Conservation (phyloP, 257 asterid species). For the Przewalskia tangutica region DNA sequence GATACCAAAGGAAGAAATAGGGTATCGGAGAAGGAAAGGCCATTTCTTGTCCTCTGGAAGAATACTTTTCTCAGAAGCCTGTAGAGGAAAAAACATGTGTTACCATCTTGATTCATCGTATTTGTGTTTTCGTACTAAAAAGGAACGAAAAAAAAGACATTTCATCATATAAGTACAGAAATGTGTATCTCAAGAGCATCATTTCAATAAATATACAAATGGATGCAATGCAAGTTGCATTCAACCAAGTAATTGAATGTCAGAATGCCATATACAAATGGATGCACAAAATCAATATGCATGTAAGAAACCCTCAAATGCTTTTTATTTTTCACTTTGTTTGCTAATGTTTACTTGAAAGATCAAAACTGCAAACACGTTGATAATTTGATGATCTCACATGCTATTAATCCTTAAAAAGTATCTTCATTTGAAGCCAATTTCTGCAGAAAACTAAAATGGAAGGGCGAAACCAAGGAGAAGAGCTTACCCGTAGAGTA, state of each 20-base stretch:
- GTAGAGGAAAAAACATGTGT: background rate
- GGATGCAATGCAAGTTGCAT: background rate
- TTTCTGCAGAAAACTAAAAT: background rate
- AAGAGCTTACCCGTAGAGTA: slow-evolving; percentile 43
- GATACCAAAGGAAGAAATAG: slow-evolving; percentile 67
- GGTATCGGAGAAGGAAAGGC: slow-evolving; percentile 86
- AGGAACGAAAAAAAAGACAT: background rate
- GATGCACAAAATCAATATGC: background rate
- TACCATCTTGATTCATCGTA: background rate
- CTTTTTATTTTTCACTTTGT: background rate
- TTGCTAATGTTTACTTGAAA: background rate
- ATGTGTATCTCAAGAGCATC: background rate
- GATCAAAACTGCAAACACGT: background rate
- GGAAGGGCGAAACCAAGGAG: background rate
- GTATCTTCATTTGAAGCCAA: background rate
- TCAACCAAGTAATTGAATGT: background rate
- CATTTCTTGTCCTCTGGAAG: slow-evolving; percentile 71
- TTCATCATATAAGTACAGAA: background rate
- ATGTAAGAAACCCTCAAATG: background rate
- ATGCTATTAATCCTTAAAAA: background rate
- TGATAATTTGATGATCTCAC: background rate
- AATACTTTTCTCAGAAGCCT: slow-evolving; percentile 57
- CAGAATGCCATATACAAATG: background rate
- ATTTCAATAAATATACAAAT: background rate
- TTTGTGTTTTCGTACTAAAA: background rate